A percentile compares a stretch with the other conserved stretches of the same genome.
phyloP scores from a whole-genome alignment of 805 yeast species.

The Saturnispora silvae region DNA sequence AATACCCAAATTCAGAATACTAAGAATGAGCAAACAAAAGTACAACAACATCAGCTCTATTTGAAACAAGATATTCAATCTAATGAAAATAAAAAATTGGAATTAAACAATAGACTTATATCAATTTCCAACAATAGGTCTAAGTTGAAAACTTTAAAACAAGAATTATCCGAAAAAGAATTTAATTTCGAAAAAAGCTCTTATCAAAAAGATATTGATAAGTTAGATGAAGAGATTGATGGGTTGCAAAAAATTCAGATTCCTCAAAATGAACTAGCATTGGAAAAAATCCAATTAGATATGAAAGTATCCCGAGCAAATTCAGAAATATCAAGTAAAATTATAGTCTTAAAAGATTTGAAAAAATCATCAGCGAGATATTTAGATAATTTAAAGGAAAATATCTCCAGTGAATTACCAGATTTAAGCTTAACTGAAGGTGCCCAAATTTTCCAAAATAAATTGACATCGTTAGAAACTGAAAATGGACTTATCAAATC shows the following conservation, averaged over 20 bases:
- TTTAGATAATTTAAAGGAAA: slow-evolving; percentile 12
- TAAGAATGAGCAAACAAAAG: slow-evolving; percentile 29
- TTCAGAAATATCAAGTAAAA: slow-evolving; percentile 47
- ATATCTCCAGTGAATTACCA: slow-evolving; percentile 6
- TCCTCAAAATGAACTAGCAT: slow-evolving; percentile 28
- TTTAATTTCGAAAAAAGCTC: slow-evolving; percentile 26
- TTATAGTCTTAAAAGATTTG: slow-evolving; percentile 23
- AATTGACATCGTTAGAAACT: slow-evolving; percentile 7
- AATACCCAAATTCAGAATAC: slow-evolving; percentile 13
- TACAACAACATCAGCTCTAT: slow-evolving; percentile 34
- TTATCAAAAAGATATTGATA: slow-evolving; percentile 19
- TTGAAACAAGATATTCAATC: slow-evolving; percentile 30
- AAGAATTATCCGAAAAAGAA: slow-evolving; percentile 31
- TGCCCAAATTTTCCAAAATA: slow-evolving; percentile 5
- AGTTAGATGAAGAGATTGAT: slow-evolving; percentile 28
- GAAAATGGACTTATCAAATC: slow-evolving; percentile 9
- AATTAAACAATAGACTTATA: slow-evolving; percentile 30
- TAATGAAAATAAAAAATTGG: slow-evolving; percentile 26
- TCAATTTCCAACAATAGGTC: slow-evolving; percentile 33
- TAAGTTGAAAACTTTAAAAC: slow-evolving; percentile 35
- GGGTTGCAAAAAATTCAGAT: slow-evolving; percentile 28
- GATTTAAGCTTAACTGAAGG: slow-evolving; percentile 10
- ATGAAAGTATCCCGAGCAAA: slow-evolving; percentile 44
- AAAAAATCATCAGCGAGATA: slow-evolving; percentile 10
- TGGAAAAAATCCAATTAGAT: slow-evolving; percentile 44